Base-by-base conservation (phyloP, 352 stramenopile genomes). In the Pythium periplocum region DNA sequence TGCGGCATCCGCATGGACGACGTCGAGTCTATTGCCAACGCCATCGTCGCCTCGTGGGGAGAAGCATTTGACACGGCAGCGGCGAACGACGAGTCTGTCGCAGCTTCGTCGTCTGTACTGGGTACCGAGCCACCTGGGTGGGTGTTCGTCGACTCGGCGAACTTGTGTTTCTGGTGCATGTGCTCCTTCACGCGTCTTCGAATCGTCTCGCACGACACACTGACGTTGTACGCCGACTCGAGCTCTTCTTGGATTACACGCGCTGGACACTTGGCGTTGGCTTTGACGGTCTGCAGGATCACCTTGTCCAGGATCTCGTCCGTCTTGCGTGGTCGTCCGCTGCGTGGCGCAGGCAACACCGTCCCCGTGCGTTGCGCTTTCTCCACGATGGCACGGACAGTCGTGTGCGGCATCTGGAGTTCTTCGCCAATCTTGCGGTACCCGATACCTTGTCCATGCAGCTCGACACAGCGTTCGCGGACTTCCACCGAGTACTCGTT, bases 141-240 rank as follows among this genome's bases (percentile, higher is more conserved):
- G 17, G 17, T 26, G 17, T 39, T 44, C n/a, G 42, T 57, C 54
- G 32, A 11, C 42, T 66, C 59, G 37, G 59, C 52, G 30, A 61
- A 61, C 41, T 62, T 49, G 30, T 67, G 60, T 40, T 67, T 67
- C 31, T 67, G 53, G 4, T 65, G 67, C 48, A 66, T 83, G 62
- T 83, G 68, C 45, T 86, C 73, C 38, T 83, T 83, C 11, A 90
- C 74, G 11, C 78, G 76, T 1, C 78, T 70, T 6, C 78, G 75
- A 44, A 89, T 84, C 2, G 71, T 89, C 59, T 89, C 78, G 50
- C 78, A 89, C 8, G 75, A 86, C 39, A 89, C 69, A 6, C 63
- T 73, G 37, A 89, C 71, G 11, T 70, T 69, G 45, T 75, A 84
- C 10, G 58, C 66, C 9, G 45, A 59, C 42, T 71, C 49, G 6